phyloP scores from a whole-genome alignment of 176 grass and related monocot genomes.

The Pontederia paniculata region DNA sequence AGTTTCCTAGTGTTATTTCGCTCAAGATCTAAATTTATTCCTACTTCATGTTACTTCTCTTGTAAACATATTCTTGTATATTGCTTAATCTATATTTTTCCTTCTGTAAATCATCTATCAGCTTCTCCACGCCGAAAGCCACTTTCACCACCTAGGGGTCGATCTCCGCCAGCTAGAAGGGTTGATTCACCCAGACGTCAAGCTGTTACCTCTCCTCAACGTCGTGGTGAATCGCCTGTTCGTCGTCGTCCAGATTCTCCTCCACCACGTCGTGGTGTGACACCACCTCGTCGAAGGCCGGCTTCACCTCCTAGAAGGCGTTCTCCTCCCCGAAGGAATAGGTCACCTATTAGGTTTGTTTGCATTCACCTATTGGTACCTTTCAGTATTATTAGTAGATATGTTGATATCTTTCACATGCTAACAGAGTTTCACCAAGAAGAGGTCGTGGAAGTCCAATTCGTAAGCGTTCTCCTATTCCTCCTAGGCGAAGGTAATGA shows the following conservation, averaged over 20 bases:
- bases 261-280: background rate
- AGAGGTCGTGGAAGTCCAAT: conserved; percentile 65
- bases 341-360: conserved; percentile 58
- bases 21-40: background rate
- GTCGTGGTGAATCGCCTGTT: conserved; percentile 28
- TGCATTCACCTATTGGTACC: conserved; percentile 2
- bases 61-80: too few species aligned
- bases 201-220: conserved; percentile 25
- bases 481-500: conserved; percentile 74
- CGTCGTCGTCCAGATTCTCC: conserved; percentile 52
- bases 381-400: background rate
- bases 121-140: conserved; percentile 67
- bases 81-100: conserved; percentile 12
- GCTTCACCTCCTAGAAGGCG: conserved; percentile 73
- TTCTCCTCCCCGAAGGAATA: conserved; percentile 77
- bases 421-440: conserved; percentile 62
- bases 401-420: conserved; percentile 13
- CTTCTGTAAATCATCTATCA: conserved; percentile 20
- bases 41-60: background rate
- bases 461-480: conserved; percentile 59
- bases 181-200: conserved; percentile 42
- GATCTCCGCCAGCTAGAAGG: conserved; percentile 53
- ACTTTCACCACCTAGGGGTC: conserved; percentile 44
- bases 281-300: conserved; percentile 35
- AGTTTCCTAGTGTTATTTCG: background rate